A percentile compares a stretch with the other conserved stretches of the same genome.
These are phyloP conservation scores for Trichoderma sp. DNA, from an alignment of 2,329 filamentous ascomycete genomes.

Conservation along the genomic window DNA sequence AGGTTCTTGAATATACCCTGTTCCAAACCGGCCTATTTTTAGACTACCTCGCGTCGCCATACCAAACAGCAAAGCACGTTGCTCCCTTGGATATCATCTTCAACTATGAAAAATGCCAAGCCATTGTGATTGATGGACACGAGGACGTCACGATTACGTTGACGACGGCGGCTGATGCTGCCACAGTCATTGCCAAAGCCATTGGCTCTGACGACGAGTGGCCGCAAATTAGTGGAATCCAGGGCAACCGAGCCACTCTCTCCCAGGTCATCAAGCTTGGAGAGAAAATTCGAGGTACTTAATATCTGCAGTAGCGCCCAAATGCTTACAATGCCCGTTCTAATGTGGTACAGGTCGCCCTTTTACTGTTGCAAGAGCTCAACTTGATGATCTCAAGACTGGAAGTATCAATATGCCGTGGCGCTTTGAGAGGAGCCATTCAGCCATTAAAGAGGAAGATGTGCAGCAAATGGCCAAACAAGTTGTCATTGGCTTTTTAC, in stretches of 20 bases:
- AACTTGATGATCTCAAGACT: background rate
- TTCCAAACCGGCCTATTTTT: slow-evolving; percentile 58
- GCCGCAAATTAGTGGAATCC: slow-evolving; percentile 46
- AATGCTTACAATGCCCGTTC: background rate
- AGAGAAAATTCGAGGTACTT: slow-evolving; percentile 43
- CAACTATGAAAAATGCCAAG: slow-evolving; percentile 43
- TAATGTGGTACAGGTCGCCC: slow-evolving; percentile 27
- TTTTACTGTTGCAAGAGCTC: slow-evolving; percentile 21
- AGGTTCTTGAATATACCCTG: slow-evolving; percentile 55
- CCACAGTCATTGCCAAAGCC: slow-evolving; percentile 41
- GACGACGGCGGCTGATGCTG: slow-evolving; percentile 48
- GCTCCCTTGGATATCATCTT: slow-evolving; percentile 40
- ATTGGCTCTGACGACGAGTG: slow-evolving; percentile 47
- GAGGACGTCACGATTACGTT: slow-evolving; percentile 41
- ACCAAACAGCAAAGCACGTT: slow-evolving; percentile 48
- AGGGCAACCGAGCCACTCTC: slow-evolving; percentile 40
- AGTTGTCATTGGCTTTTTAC: slow-evolving; percentile 40
- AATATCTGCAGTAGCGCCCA: background rate
- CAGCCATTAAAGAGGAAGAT: background rate
- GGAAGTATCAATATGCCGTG: background rate
- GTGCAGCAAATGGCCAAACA: slow-evolving; percentile 23
- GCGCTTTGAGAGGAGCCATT: background rate
- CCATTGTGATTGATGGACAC: slow-evolving; percentile 44
- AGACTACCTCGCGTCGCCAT: slow-evolving; percentile 54
- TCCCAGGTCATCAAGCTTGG: slow-evolving; percentile 43